phyloP scores from a whole-genome alignment of 305 asterid genomes.

The Rubia tinctorum region DNA sequence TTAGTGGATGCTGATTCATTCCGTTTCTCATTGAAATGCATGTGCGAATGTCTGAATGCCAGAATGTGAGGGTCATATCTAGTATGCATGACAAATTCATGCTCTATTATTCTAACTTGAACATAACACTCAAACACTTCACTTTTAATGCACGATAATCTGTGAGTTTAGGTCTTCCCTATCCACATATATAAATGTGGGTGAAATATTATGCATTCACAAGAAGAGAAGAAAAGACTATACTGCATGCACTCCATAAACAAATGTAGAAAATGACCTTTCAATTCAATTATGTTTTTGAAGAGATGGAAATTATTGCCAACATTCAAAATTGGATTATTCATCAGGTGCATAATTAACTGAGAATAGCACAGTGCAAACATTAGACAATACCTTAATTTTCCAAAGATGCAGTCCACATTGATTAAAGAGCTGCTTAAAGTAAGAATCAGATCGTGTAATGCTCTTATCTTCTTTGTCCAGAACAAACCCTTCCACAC shows the following conservation, averaged over 20 bases:
- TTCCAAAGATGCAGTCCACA: conserved; percentile 75
- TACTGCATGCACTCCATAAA: neutral
- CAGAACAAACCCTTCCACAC: conserved; percentile 66
- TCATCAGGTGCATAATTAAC: neutral
- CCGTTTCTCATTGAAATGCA: neutral
- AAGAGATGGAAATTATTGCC: neutral
- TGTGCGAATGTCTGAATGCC: neutral
- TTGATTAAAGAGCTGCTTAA: conserved; percentile 73
- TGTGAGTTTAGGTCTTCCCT: neutral
- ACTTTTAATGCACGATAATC: neutral
- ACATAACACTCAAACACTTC: neutral
- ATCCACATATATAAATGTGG: no score
- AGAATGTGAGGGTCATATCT: neutral
- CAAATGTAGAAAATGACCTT: neutral
- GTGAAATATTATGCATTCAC: neutral
- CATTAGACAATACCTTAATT: conserved; percentile 47
- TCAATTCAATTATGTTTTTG: neutral
- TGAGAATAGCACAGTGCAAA: neutral
- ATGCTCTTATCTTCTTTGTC: conserved; percentile 87
- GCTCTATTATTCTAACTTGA: neutral
- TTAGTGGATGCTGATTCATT: neutral
- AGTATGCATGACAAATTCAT: neutral
- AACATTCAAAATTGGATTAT: neutral
- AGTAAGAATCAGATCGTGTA: conserved; percentile 86
- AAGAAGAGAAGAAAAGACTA: neutral